Base-by-base conservation (phyloP, 805 yeast species). In the Ogataea methylovora region DNA sequence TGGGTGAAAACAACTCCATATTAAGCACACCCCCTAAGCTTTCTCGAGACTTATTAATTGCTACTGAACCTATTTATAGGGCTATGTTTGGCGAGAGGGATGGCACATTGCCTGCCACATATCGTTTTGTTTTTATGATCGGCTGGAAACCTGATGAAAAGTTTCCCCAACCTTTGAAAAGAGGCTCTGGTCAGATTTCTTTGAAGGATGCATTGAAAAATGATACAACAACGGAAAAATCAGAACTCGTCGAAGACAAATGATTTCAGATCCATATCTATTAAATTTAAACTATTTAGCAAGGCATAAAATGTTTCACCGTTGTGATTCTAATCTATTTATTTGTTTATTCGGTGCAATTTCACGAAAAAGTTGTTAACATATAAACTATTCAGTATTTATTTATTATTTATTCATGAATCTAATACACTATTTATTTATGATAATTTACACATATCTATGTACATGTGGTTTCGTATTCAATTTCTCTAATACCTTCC, bases 1-100 rank as follows among this genome's bases (percentile, higher is more conserved):
- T 84, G 94, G 95, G 95, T 4, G 95, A 85, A 54, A 78, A 78
- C 38, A 85, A 84, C 51, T 78, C 92, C 3, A 48, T 55, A 22
- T 26, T 54, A 30, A 48, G 48, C 42, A 40, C 53, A 11, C 61
- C 63, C 2, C 58, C 60, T 9, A 47, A 52, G 2, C 51, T 84
- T 22, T 66, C 79, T 5, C 65, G 78, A 40, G 92, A 83, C 48
- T 66, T 82, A 13, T 56, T 84, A 16, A 56, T 78, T n/a, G 85
- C 92, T 1, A 79, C 90, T 0, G 80, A 80, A 39, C 80, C 84
- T 18, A 82, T 85, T 24, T 85, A 85, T 54, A 67, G 66, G 42
- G 62, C 73, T 5, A 61, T 85, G 52, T 90, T 85, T 52, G 87
- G 86, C 2, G 84, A 73, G 39, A 43, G 61, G 12, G 73, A 63